Conservation (phyloP, 805 yeast species). For the Candida mattraensis region DNA sequence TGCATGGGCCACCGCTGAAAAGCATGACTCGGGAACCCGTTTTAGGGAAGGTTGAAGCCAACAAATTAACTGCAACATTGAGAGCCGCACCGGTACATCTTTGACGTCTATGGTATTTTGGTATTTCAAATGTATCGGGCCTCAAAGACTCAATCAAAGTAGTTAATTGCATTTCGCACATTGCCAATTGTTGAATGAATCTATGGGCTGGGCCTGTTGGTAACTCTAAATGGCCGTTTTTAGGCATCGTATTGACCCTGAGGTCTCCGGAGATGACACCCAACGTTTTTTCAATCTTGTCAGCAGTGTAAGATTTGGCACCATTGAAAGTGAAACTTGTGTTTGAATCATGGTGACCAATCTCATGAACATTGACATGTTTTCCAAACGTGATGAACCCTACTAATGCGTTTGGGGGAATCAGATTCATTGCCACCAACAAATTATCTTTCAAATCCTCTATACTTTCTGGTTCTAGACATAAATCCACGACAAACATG, state of each 20-base stretch:
- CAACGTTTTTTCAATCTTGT: slow-evolving; percentile 45
- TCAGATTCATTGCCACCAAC: slow-evolving; percentile 38
- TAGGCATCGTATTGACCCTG: slow-evolving; percentile 15
- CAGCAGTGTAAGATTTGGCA: slow-evolving; percentile 46
- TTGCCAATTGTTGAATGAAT: slow-evolving; percentile 47
- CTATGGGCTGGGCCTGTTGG: slow-evolving; percentile 33
- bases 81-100: slow-evolving; percentile 64
- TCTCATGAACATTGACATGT: slow-evolving; percentile 57
- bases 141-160: slow-evolving; percentile 48
- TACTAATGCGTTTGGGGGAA: slow-evolving; percentile 56
- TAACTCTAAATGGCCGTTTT: slow-evolving; percentile 17
- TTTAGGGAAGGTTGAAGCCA: slow-evolving; percentile 41
- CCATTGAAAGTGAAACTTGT: slow-evolving; percentile 56
- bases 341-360: slow-evolving; percentile 37
- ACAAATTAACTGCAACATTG: slow-evolving; percentile 42
- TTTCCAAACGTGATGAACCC: slow-evolving; percentile 62
- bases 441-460: slow-evolving; percentile 52
- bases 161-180: slow-evolving; percentile 52
- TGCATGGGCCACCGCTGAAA: slow-evolving; percentile 65
- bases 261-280: slow-evolving; percentile 42
- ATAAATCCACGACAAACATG: slow-evolving; percentile 57
- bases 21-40: slow-evolving; percentile 55
- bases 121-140: slow-evolving; percentile 49
- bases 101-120: slow-evolving; percentile 44
- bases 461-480: slow-evolving; percentile 52